Percentiles rank a stretch among this genome's conserved stretches.
Conservation (phyloP, 768 basidiomycete genomes). For the Hericium alpestre region DNA sequence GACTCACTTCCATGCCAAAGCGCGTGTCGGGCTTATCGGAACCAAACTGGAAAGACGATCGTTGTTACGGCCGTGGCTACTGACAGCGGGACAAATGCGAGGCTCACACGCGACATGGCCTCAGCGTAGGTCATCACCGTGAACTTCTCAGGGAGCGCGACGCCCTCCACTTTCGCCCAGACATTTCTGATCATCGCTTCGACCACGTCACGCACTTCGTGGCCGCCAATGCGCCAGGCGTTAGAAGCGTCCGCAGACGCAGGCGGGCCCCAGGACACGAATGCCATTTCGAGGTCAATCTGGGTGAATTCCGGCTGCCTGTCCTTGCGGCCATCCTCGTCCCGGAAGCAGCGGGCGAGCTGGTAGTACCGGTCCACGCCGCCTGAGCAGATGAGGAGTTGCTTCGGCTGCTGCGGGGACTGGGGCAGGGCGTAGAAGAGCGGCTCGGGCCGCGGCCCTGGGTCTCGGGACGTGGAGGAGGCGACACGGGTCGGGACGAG, state of each 20-base stretch:
- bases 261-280: constrained; percentile 70
- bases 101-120: constrained; percentile 77
- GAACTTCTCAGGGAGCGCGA: constrained; percentile 54
- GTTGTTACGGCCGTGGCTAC: constrained; percentile 5
- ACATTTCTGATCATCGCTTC: constrained; percentile 65
- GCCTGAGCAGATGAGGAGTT: constrained; percentile 84
- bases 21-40: constrained; percentile 93
- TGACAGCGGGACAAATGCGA: constrained; percentile 9
- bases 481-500: constrained; percentile 10
- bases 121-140: constrained; percentile 80
- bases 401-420: constrained; percentile 94
- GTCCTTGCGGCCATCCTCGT: constrained; percentile 91
- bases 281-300: constrained; percentile 94
- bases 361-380: constrained; percentile 87
- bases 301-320: constrained; percentile 97
- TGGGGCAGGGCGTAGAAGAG: constrained; percentile 86
- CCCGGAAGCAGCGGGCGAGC: constrained; percentile 88
- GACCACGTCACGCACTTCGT: constrained; percentile 68
- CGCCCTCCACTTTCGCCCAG: constrained; percentile 62
- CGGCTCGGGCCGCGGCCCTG: constrained; percentile 23
- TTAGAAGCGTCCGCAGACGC: constrained; percentile 16
- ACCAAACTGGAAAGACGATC: constrained; percentile 52
- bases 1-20: constrained; percentile 71
- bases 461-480: constrained; percentile 4
- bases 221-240: constrained; percentile 78